These are phyloP conservation scores for Apiotrichum mycotoxinovorans DNA, from an alignment of 1,284 basidiomycete genomes.

Conservation along the genomic window DNA sequence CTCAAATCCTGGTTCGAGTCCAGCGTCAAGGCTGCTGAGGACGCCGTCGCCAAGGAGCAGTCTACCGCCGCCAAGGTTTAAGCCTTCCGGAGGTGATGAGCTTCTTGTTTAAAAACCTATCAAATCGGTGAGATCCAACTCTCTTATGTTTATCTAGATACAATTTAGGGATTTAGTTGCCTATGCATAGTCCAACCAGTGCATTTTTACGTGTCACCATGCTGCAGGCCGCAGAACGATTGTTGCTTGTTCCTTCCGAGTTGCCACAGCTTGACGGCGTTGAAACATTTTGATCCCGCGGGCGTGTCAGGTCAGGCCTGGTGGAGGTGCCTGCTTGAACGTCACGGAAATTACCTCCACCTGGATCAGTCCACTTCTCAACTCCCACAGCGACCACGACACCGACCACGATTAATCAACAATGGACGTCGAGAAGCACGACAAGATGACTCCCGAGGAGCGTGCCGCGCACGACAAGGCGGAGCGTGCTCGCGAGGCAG, in stretches of 20 bases:
- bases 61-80: background rate
- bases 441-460: constrained; percentile 73
- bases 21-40: constrained; percentile 60
- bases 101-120: background rate
- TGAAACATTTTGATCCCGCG: background rate
- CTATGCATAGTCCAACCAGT: constrained; percentile 8
- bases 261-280: background rate
- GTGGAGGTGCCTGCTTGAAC: background rate
- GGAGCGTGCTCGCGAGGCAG: constrained; percentile 64
- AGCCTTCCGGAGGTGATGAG: background rate
- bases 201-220: background rate
- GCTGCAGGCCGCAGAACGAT: too few relatives aligned
- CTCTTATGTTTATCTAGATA: constrained; percentile 6
- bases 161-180: background rate
- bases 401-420: background rate
- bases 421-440: constrained; percentile 39
- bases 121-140: constrained; percentile 3
- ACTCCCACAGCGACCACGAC: background rate
- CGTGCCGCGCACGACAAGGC: constrained; percentile 66
- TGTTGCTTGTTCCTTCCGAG: too few relatives aligned
- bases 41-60: constrained; percentile 15
- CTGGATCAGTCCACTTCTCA: background rate
- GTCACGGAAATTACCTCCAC: background rate
- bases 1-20: constrained; percentile 62
- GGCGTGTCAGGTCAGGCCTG: background rate